Base-by-base conservation (phyloP, 257 asterid species). In the Solanum virginianum region DNA sequence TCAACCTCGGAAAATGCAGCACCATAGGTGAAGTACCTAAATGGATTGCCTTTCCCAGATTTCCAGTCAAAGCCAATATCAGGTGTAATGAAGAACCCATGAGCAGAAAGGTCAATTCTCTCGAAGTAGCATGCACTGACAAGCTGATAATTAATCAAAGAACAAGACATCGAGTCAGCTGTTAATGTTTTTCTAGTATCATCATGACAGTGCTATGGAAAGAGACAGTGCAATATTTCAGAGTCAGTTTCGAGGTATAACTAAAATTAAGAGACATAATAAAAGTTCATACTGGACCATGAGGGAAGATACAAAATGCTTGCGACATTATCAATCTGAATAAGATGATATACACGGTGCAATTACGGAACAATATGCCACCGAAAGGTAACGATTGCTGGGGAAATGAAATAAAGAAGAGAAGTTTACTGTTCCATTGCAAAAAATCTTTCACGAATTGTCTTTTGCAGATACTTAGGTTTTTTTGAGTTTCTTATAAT, bases 1-100 rank as follows among this genome's bases (percentile, higher is more conserved):
- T 96, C 99, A 49, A 96, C 97, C 88, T 96, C 99, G 51, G 98
- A 91, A 90, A 93, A 94, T 80, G 98, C 97, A 85, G 98, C 98
- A 81, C 99, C 99, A 81, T 88, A 89, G 85, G 99, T 96, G 93
- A 91, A 95, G 88, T 96, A 96, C 80, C 88, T 91, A 89, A 95
- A 96, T 10, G 97, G 95, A 81, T 36, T 72, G 85, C 99, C 99
- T 90, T 91, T 90, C 32, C 97, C 95, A 86, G 89, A 90, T 87
- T 54, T 86, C 99, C 99, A 96, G 80, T 93, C 95, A 85, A 94
- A 96, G 60, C 91, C 95, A 81, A 93, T 89, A 90, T 93, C 94
- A 53, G 98, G 98, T 24, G 98, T 95, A 43, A 82, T 92, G 88
- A 84, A 94, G 87, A 95, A 96, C 51, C 99, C 99, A 83, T 95